Percentiles rank a stretch among this genome's conserved stretches.
Conservation (phyloP, 1,284 basidiomycete species). For the Cronartium quercuum region DNA sequence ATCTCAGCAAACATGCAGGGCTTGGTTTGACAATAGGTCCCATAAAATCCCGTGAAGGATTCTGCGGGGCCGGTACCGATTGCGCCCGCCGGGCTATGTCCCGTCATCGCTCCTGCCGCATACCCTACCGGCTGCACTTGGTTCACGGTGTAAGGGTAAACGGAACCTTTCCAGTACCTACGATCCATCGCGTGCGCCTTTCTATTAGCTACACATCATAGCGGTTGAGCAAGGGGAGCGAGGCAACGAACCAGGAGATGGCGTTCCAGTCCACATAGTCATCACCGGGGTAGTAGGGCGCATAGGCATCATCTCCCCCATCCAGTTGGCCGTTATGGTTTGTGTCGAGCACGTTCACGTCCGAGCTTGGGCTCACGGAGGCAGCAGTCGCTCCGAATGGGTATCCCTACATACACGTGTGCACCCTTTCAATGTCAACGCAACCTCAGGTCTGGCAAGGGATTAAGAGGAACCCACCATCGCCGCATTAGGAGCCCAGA, state of each 20-base stretch:
- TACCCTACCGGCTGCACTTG: constrained; percentile 1
- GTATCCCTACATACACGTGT: constrained; percentile 44
- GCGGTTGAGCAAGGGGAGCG: no score
- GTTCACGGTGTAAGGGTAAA: not conserved
- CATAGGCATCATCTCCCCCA: constrained; percentile 43
- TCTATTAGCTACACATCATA: no score
- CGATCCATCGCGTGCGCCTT: no score
- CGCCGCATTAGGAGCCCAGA: constrained; percentile 49
- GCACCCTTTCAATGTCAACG: not conserved
- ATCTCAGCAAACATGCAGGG: constrained; percentile 28
- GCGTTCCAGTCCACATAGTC: constrained; percentile 48
- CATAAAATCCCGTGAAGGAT: constrained; percentile 6
- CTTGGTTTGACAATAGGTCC: not conserved
- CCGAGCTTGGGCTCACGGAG: constrained; percentile 40
- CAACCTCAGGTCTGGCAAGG: constrained; percentile 16
- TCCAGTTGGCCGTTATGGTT: constrained; percentile 43
- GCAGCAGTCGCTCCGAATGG: constrained; percentile 41
- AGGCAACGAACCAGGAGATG: constrained; percentile 47
- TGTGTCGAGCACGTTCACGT: constrained; percentile 46
- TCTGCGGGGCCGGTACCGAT: not conserved
- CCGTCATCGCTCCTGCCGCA: constrained; percentile 12
- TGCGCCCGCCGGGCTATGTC: not conserved
- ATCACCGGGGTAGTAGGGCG: constrained; percentile 47
- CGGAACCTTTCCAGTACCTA: constrained; percentile 25
- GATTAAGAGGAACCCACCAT: no score